These are phyloP conservation scores for Typha latifolia DNA, from an alignment of 176 grass and related monocot species.

Conservation along the genomic window DNA sequence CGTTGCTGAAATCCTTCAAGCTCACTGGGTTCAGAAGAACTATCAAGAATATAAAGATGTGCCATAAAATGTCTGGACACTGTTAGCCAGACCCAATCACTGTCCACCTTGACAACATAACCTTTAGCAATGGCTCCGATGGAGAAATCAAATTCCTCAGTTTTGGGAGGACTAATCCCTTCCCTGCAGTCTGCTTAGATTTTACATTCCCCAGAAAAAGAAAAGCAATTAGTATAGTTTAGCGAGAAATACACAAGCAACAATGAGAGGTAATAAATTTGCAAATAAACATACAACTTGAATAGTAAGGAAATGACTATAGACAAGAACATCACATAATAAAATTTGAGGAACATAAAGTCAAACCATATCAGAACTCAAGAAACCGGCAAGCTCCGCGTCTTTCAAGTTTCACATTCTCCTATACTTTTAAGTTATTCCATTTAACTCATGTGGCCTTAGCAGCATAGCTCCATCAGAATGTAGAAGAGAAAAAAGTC, in stretches of 20 bases:
- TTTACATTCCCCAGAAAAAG: constrained; percentile 5
- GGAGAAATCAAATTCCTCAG: constrained; percentile 31
- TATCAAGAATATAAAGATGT: constrained; percentile 86
- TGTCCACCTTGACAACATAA: constrained; percentile 81
- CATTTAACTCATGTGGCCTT: too few species aligned
- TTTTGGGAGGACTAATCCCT: constrained; percentile 16
- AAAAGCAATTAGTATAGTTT: constrained; percentile 12
- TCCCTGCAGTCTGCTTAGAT: constrained; percentile 30
- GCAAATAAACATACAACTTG: background rate
- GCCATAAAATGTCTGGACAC: constrained; percentile 74
- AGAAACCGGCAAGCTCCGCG: background rate
- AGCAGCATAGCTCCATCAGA: too few species aligned
- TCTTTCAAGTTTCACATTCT: too few species aligned
- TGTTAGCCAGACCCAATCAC: constrained; percentile 77
- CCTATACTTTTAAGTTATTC: too few species aligned
- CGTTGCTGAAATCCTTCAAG: constrained; percentile 63
- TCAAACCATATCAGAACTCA: background rate
- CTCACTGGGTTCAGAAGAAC: constrained; percentile 58
- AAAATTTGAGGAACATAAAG: background rate
- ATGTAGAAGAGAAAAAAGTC: too few species aligned
- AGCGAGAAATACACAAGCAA: constrained; percentile 13
- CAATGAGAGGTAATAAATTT: background rate
- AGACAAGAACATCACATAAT: background rate
- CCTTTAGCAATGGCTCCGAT: constrained; percentile 34
- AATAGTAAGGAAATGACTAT: background rate